These are phyloP conservation scores for Lathyrus aphaca DNA, from an alignment of 306 rosid genomes.

Conservation along the genomic window DNA sequence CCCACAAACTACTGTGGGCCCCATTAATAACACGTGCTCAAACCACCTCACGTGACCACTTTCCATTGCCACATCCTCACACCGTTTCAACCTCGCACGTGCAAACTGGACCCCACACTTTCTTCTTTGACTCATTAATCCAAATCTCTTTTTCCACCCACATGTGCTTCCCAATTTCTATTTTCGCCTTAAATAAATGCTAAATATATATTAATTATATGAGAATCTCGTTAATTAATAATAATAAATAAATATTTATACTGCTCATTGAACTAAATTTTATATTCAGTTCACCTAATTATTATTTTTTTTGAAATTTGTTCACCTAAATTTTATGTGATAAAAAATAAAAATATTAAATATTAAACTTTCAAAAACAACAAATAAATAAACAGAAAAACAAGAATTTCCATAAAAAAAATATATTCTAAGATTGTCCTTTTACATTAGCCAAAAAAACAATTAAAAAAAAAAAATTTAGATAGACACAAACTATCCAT, in stretches of 20 bases:
- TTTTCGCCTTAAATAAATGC: no score
- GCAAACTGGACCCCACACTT: constrained; percentile 18
- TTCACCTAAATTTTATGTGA: no score
- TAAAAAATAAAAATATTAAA: neutral
- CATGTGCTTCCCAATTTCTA: neutral
- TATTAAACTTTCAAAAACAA: neutral
- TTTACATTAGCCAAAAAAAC: constrained; percentile 19
- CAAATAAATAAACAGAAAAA: neutral
- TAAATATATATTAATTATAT: no score
- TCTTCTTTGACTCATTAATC: neutral
- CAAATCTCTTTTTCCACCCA: neutral
- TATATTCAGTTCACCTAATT: no score
- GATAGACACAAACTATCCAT: neutral
- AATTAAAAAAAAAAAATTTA: constrained; percentile 27
- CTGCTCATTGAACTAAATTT: no score
- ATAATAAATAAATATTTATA: neutral
- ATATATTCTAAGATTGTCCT: neutral
- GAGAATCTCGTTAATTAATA: no score
- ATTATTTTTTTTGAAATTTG: no score
- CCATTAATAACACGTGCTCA: constrained; percentile 35
- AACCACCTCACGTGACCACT: constrained; percentile 44
- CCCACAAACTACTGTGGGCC: constrained; percentile 23
- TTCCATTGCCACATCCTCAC: constrained; percentile 6
- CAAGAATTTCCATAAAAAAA: neutral
- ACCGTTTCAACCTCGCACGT: constrained; percentile 31